A percentile compares a stretch with the other conserved stretches of the same genome.
Conservation (phyloP, 2,329 filamentous ascomycete species). For the Scytalidium sp. region DNA sequence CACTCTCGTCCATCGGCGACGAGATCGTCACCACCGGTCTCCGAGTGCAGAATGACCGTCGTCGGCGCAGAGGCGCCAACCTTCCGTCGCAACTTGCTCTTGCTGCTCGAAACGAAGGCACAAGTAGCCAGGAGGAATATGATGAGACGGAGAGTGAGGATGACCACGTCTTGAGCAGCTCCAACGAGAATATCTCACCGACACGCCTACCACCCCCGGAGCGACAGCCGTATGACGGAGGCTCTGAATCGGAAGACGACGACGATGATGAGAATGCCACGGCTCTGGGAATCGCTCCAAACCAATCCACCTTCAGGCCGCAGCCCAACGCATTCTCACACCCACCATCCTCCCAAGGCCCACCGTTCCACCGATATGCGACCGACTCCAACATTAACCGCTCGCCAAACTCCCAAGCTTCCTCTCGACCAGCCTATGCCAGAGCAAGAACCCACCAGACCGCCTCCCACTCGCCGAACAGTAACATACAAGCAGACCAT, state of each 20-base stretch:
- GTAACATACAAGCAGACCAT: constrained; percentile 72
- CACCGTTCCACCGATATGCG: constrained; percentile 25
- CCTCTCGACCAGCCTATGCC: constrained; percentile 28
- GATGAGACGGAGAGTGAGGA: constrained; percentile 91
- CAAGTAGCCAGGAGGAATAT: constrained; percentile 90
- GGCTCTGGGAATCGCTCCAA: constrained; percentile 64
- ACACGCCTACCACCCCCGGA: constrained; percentile 6
- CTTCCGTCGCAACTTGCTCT: constrained; percentile 35
- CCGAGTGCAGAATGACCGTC: constrained; percentile 65
- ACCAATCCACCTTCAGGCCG: constrained; percentile 64
- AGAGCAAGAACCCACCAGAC: constrained; percentile 66
- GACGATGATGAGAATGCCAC: constrained; percentile 76
- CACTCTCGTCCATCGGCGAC: constrained; percentile 78
- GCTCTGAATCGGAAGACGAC: constrained; percentile 40
- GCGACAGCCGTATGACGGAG: constrained; percentile 13
- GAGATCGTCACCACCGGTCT: constrained; percentile 91
- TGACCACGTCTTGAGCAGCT: constrained; percentile 62
- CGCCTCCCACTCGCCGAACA: constrained; percentile 50
- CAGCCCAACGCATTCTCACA: constrained; percentile 93
- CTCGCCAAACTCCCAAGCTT: constrained; percentile 33
- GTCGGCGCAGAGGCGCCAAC: constrained; percentile 48
- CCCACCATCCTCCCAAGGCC: constrained; percentile 57
- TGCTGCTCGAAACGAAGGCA: constrained; percentile 37
- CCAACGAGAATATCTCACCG: constrained; percentile 48
- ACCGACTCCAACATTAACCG: constrained; percentile 29